A percentile compares a stretch with the other conserved stretches of the same genome.
Conservation (phyloP, 306 rosid genomes). For the Malus orientalis region DNA sequence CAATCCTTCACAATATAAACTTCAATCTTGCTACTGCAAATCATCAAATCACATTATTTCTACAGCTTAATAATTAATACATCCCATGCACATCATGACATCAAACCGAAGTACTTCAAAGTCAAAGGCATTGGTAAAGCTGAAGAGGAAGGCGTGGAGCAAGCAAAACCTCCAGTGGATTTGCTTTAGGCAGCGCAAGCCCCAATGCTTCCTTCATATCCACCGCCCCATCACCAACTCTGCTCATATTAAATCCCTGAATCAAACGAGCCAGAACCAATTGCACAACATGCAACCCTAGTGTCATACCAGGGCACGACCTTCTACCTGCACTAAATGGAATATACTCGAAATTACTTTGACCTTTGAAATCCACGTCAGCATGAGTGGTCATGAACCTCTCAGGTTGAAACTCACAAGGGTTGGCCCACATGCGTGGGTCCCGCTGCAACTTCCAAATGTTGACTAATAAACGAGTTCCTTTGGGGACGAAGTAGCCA, state of each 20-base stretch:
- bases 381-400: conserved; percentile 17
- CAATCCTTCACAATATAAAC: too few relatives aligned
- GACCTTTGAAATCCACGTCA: neutral
- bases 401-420: conserved; percentile 19
- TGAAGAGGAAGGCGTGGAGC: conserved; percentile 24
- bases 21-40: too few relatives aligned
- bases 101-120: neutral
- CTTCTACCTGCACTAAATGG: conserved; percentile 29
- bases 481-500: conserved; percentile 7
- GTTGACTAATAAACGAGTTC: conserved; percentile 26
- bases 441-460: conserved; percentile 30
- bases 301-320: conserved; percentile 20
- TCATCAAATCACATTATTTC: too few relatives aligned
- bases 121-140: conserved; percentile 4
- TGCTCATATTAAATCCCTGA: conserved; percentile 23
- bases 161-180: conserved; percentile 9
- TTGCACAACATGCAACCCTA: conserved; percentile 19
- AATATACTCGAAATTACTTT: conserved; percentile 12
- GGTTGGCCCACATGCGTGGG: conserved; percentile 21
- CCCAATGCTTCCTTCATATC: conserved; percentile 28
- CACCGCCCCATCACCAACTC: neutral
- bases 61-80: too few relatives aligned
- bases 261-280: conserved; percentile 20
- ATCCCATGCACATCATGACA: too few relatives aligned
- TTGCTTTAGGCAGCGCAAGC: conserved; percentile 18